These are phyloP conservation scores for Fusarium coicis DNA, from an alignment of 2,329 filamentous ascomycete species.

Conservation along the genomic window DNA sequence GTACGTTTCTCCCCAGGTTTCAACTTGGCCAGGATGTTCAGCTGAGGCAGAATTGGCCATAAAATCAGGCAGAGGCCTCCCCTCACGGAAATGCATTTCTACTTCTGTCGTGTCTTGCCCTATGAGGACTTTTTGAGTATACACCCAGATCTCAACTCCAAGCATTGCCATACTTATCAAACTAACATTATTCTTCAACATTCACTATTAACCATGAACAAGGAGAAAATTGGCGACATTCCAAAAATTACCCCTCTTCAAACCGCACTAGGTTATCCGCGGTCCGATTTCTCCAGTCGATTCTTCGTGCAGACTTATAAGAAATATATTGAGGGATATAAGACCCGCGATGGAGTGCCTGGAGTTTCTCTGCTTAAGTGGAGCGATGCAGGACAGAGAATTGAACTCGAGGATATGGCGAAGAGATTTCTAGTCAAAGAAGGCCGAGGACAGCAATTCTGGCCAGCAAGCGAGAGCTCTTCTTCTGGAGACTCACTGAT, in stretches of 20 bases:
- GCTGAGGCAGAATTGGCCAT: neutral
- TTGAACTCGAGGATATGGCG: neutral
- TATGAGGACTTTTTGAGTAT: too few relatives aligned
- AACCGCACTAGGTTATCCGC: neutral
- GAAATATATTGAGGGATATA: neutral
- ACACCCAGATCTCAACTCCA: too few relatives aligned
- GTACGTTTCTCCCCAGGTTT: neutral
- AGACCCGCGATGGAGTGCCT: accelerated
- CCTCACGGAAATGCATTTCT: neutral
- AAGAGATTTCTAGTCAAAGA: neutral
- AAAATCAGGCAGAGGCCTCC: neutral
- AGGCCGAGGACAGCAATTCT: neutral
- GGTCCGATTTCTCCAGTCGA: neutral
- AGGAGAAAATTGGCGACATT: neutral
- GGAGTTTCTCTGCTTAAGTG: neutral
- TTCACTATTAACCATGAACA: neutral
- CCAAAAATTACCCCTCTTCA: neutral
- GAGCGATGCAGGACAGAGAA: neutral
- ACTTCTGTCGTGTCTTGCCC: neutral
- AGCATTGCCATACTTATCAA: too few relatives aligned
- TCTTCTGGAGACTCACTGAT: neutral
- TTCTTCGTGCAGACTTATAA: neutral
- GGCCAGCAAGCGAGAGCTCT: neutral
- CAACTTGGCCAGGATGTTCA: neutral
- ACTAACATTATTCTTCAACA: neutral